These are phyloP conservation scores for Saururus chinensis DNA, from an alignment of 164 flowering plant genomes.

Conservation along the genomic window DNA sequence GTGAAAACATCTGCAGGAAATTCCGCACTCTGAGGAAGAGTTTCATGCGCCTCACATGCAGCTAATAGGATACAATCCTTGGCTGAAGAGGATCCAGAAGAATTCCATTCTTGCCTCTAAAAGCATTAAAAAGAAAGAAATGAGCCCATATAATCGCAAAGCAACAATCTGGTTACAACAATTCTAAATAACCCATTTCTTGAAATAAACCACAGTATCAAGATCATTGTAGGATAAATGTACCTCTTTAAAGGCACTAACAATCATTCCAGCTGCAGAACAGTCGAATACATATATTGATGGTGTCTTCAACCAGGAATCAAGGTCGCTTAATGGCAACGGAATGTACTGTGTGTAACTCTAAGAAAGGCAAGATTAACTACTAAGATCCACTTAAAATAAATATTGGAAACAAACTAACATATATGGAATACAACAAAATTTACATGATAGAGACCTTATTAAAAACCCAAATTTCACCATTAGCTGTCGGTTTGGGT, in stretches of 20 bases:
- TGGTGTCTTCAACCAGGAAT: slow-evolving; percentile 94
- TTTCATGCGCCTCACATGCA: slow-evolving; percentile 97
- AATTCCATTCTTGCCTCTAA: slow-evolving; percentile 32
- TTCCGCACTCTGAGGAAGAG: slow-evolving; percentile 96
- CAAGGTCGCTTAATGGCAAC: slow-evolving; percentile 78
- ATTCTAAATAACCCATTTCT: no score
- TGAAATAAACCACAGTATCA: not conserved
- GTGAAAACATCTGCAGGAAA: slow-evolving; percentile 98
- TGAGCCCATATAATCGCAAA: no score
- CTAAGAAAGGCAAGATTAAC: slow-evolving; percentile 21
- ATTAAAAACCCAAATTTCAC: slow-evolving; percentile 98
- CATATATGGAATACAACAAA: not conserved
- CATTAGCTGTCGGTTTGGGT: slow-evolving; percentile 89
- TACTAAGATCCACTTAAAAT: not conserved
- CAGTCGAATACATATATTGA: slow-evolving; percentile 98
- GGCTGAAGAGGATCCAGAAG: slow-evolving; percentile 26
- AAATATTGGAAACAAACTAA: not conserved
- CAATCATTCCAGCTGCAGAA: slow-evolving; percentile 93
- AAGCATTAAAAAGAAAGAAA: not conserved
- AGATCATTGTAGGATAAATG: not conserved
- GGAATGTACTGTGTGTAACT: slow-evolving; percentile 96
- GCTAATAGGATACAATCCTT: slow-evolving; percentile 93
- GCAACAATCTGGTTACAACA: no score
- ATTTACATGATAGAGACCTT: slow-evolving; percentile 35
- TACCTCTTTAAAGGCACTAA: slow-evolving; percentile 86